A percentile compares a stretch with the other conserved stretches of the same genome.
Evolutionary conservation across 2,329 filamentous ascomycete genomes (phyloP).

Genomic region (Stylonectria norvegica): DNA sequence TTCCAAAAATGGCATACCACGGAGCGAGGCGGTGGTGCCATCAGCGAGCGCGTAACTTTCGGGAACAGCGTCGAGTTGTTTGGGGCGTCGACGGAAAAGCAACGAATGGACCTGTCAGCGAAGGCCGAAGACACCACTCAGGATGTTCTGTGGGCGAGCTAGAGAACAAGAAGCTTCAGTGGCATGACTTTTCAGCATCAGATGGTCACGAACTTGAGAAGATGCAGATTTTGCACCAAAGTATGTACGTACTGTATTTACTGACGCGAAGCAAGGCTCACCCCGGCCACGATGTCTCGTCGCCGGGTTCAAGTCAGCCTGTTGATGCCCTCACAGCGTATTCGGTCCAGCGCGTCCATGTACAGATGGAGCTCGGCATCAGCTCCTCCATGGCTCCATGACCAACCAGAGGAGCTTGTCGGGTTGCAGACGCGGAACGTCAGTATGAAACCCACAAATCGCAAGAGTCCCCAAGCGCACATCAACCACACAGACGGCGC

Average conservation of each 20-base stretch:
- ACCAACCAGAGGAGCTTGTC: conserved; percentile 17
- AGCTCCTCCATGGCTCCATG: conserved; percentile 4
- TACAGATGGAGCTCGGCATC: conserved; percentile 10
- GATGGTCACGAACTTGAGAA: too few species aligned
- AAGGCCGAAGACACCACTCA: too few species aligned
- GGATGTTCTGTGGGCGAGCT: too few species aligned
- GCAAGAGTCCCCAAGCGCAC: conserved; percentile 18
- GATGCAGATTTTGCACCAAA: too few species aligned
- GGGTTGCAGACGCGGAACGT: conserved; percentile 6
- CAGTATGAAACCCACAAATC: conserved; percentile 6
- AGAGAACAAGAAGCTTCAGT: too few species aligned
- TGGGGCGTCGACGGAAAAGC: too few species aligned
- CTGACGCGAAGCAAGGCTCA: conserved; percentile 5
- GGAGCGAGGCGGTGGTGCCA: conserved; percentile 6
- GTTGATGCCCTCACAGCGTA: neutral
- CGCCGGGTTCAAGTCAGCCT: conserved; percentile 1
- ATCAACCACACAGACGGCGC: conserved; percentile 15
- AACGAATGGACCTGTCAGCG: too few species aligned
- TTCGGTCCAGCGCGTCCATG: conserved; percentile 6
- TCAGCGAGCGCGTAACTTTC: conserved; percentile 3
- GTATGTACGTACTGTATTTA: neutral
- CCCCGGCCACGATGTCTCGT: conserved; percentile 3
- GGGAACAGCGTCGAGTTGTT: neutral
- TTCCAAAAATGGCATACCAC: conserved; percentile 23
- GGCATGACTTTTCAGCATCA: too few species aligned